phyloP scores from a whole-genome alignment of 441 rosid genomes.

The Dalechampia spathulata region DNA sequence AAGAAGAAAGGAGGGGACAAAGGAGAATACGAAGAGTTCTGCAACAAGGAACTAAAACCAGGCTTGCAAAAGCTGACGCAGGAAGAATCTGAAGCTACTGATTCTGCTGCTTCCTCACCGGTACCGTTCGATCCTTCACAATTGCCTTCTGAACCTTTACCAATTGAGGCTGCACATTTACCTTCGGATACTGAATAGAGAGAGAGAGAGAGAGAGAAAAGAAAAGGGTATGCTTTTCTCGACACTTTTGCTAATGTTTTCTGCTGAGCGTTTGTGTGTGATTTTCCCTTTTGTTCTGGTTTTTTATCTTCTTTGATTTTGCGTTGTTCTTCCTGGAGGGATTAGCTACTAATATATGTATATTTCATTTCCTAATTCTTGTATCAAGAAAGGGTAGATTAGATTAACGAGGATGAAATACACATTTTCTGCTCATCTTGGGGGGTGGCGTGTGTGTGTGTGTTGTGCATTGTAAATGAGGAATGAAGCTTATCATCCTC shows the following conservation, averaged over 20 bases:
- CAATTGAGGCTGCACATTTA: slow-evolving; percentile 19
- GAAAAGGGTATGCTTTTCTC: slow-evolving; percentile 31
- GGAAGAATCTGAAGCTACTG: slow-evolving; percentile 37
- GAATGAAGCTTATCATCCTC: neutral
- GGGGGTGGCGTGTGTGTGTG: slow-evolving; percentile 6
- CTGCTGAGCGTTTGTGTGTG: slow-evolving; percentile 29
- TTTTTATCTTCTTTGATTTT: slow-evolving; percentile 4
- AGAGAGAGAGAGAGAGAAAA: slow-evolving; percentile 15
- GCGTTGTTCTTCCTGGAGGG: slow-evolving; percentile 21
- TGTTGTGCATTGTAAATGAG: neutral
- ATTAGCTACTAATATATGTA: slow-evolving; percentile 17
- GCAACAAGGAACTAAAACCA: slow-evolving; percentile 58
- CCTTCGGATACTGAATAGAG: slow-evolving; percentile 73
- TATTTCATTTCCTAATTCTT: slow-evolving; percentile 16
- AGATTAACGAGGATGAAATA: slow-evolving; percentile 27
- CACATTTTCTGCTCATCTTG: slow-evolving; percentile 18
- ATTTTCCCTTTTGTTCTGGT: slow-evolving; percentile 3
- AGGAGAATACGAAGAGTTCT: slow-evolving; percentile 75
- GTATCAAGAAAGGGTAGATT: slow-evolving; percentile 18
- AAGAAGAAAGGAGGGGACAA: slow-evolving; percentile 86
- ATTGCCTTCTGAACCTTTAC: slow-evolving; percentile 7
- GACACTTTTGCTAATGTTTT: slow-evolving; percentile 7
- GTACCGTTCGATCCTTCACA: slow-evolving; percentile 3
- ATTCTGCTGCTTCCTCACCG: slow-evolving; percentile 14
- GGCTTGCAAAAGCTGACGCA: slow-evolving; percentile 49